phyloP scores from a whole-genome alignment of 768 basidiomycete genomes.

The Tephrocybe sp. region DNA sequence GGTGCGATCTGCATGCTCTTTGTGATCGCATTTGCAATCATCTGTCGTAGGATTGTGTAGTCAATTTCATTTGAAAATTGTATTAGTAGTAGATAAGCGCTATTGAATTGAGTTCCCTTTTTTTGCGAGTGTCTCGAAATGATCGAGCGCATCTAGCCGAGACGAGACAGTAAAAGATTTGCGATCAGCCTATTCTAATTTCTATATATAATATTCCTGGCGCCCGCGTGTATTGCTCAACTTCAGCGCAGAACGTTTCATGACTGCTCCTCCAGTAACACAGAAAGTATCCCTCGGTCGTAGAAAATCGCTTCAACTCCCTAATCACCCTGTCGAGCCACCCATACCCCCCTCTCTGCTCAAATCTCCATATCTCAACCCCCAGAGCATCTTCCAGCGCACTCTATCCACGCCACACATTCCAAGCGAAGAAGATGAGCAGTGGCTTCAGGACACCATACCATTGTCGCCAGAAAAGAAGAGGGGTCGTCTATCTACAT shows the following conservation, averaged over 20 bases:
- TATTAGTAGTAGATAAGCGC: conserved; percentile 8
- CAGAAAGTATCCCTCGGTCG: conserved; percentile 18
- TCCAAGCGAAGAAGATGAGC: conserved; percentile 53
- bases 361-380: conserved; percentile 53
- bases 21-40: conserved; percentile 64
- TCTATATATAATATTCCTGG: conserved; percentile 3
- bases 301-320: conserved; percentile 38
- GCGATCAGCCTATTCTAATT: not conserved
- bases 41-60: conserved; percentile 59
- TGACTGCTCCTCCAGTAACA: conserved; percentile 7
- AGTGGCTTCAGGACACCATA: conserved; percentile 66
- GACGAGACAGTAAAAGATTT: conserved; percentile 17
- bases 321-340: conserved; percentile 31
- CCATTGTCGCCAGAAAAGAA: conserved; percentile 32
- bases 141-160: conserved; percentile 14
- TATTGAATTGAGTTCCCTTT: conserved; percentile 1
- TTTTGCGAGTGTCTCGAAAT: conserved; percentile 2
- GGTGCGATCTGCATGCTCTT: conserved; percentile 73
- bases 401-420: conserved; percentile 29
- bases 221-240: not conserved
- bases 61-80: conserved; percentile 3
- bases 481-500: conserved; percentile 5
- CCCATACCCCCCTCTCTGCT: conserved; percentile 62
- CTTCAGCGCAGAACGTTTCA: conserved; percentile 1
- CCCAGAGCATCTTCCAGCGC: conserved; percentile 48